A percentile compares a stretch with the other conserved stretches of the same genome.
These are phyloP conservation scores for Leptographium lundbergii DNA, from an alignment of 2,329 filamentous ascomycete species.

Conservation along the genomic window DNA sequence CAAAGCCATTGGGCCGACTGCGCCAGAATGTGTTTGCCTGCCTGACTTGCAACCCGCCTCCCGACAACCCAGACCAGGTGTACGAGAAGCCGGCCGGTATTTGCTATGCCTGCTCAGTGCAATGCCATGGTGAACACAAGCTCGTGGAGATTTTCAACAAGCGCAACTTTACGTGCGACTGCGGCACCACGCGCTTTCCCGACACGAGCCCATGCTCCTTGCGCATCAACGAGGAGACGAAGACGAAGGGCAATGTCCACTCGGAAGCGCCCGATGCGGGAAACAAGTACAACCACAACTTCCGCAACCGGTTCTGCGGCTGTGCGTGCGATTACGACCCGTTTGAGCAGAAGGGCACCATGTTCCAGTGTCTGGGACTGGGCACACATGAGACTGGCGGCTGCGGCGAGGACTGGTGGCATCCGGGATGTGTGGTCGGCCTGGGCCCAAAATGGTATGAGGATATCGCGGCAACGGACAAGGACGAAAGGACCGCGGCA, in stretches of 20 bases:
- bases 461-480: slow-evolving; percentile 16
- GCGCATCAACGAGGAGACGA: slow-evolving; percentile 59
- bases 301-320: slow-evolving; percentile 81
- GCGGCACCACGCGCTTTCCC: slow-evolving; percentile 72
- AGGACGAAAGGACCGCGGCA: neutral
- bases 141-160: slow-evolving; percentile 95
- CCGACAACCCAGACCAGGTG: slow-evolving; percentile 45
- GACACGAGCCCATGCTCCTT: slow-evolving; percentile 61
- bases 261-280: slow-evolving; percentile 57
- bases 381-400: slow-evolving; percentile 70
- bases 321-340: slow-evolving; percentile 83
- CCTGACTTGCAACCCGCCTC: slow-evolving; percentile 80
- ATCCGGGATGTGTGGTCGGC: slow-evolving; percentile 82
- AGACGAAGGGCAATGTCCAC: slow-evolving; percentile 62
- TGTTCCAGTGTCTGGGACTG: slow-evolving; percentile 92
- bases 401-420: slow-evolving; percentile 96
- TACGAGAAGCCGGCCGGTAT: slow-evolving; percentile 62
- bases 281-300: slow-evolving; percentile 96
- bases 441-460: slow-evolving; percentile 62
- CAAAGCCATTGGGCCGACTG: slow-evolving; percentile 74
- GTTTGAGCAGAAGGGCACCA: slow-evolving; percentile 82
- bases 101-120: slow-evolving; percentile 93
- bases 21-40: slow-evolving; percentile 88
- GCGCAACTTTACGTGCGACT: slow-evolving; percentile 92
- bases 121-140: slow-evolving; percentile 89